Evolutionary conservation across 2,329 filamentous ascomycete species (phyloP), one percentile per base, ranked within the genome.

Genomic region (Colletotrichum sp.): DNA sequence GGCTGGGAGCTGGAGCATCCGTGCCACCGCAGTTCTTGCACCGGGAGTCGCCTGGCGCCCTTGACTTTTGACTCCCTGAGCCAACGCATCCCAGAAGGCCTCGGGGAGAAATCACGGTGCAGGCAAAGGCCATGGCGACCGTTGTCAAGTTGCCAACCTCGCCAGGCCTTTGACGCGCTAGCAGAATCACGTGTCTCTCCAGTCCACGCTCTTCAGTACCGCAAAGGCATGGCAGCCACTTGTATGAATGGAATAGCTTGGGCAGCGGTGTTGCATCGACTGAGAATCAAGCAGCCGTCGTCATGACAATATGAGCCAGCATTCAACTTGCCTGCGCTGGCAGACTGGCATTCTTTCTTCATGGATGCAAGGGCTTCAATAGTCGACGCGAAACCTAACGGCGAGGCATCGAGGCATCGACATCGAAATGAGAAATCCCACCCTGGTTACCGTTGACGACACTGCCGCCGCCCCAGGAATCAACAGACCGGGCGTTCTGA

Each of bases 401-500:
- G 64, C 64, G 39, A 76, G 73, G 70, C 73, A 65, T 63, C 34
- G 64, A 73, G 70, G 70, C 73, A 68, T 73, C 73, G 21, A 28
- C 5, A 64, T 68, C 39, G 73, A 73, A 64, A 76, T 73, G 57
- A 60, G 44, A 64, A 73, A 49, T 52, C 44, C 55, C 26, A 49
- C 32, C 57, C 70, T 68, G 44, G 73, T 76, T 68, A 64, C 69
- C 28, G 64, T 64, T 73, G 64, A 60, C 57, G 69, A 76, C 63
- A 68, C 21, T 39, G 63, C 64, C 55, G 32, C 21, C 26, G n/a
- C 55, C 55, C 69, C 68, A 34, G 72, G 26, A 26, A 65, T 59
- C 30, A 59, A 49, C n/a, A 75, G 68, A 15, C 55, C 36, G 32
- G 39, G 24, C 39, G 18, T 63, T 32, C 36, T 24, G 16, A 52